Base-by-base conservation (phyloP, 768 basidiomycete genomes). In the Leccinum sublutescens region DNA sequence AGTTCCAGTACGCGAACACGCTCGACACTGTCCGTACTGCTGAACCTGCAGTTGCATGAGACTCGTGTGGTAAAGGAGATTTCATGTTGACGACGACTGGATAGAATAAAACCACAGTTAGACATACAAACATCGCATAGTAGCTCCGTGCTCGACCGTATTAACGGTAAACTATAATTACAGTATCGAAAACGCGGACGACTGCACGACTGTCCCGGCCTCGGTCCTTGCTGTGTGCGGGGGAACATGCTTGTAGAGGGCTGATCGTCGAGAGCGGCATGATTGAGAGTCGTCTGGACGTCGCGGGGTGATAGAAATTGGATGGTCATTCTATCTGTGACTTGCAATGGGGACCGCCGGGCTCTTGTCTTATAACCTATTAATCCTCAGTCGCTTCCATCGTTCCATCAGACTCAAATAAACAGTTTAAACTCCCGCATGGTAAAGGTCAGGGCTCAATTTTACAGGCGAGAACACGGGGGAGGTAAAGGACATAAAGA, bases 1-100 rank as follows among this genome's bases (percentile, higher is more conserved):
- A 91, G 63, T 92, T 92, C 73, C 89, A 92, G 66, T 91, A 91
- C 65, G 90, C 90, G 14, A 76, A 83, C 66, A 82, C 79, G 4
- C 69, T 84, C 12, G 76, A 75, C 33, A 49, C 31, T 2, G 57
- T 17, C 36, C 63, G 55, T 34, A 55, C 53, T 1, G 31, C 57
- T 14, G 68, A 61, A n/a, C 54, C 54, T 12, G 40, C 52, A 2
- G 58, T 2, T 50, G 68, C 66, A 49, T 72, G 51, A 71, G 33
- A 45, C 10, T 12, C 14, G 15, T 43, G 9, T 2, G 2, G 34
- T n/a, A n/a, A 19, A 21, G 43, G 54, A 54, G 57, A 8, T 31
- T 31, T 21, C 43, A 54, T 36, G 21, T 33, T 34, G 40, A 14
- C 14, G 5, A 15, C 47, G 19, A 25, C 47, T 23, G 15, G 23